These are phyloP conservation scores for Albophoma yamanashiensis DNA, from an alignment of 2,329 filamentous ascomycete species.

Conservation along the genomic window DNA sequence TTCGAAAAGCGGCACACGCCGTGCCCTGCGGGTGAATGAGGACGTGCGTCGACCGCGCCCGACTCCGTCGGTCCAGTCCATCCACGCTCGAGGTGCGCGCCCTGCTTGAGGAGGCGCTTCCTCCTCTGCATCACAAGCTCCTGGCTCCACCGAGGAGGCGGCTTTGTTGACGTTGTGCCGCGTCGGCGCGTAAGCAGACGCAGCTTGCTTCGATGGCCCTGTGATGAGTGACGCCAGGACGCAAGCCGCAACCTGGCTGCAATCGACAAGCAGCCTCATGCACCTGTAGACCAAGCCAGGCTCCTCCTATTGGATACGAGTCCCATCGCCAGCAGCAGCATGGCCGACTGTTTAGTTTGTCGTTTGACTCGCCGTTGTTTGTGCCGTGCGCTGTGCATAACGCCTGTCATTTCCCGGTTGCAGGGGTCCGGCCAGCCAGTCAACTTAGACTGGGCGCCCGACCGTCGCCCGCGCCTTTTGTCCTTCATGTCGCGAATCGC, in stretches of 20 bases:
- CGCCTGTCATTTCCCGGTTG: not conserved
- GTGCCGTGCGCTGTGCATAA: not conserved
- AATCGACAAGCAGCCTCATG: not conserved
- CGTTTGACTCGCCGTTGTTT: not conserved
- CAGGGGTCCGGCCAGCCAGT: not conserved
- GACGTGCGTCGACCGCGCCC: not conserved
- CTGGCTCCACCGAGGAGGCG: not conserved
- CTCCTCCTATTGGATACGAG: not conserved
- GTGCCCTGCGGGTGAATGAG: not conserved
- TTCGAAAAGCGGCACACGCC: not conserved
- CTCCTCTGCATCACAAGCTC: not conserved
- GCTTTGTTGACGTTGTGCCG: not conserved
- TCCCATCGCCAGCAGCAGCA: not conserved
- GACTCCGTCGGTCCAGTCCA: not conserved
- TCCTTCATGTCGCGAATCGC: not conserved
- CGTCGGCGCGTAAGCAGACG: not conserved
- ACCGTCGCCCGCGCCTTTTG: not conserved
- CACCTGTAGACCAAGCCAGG: not conserved
- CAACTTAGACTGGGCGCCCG: not conserved
- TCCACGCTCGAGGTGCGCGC: not conserved
- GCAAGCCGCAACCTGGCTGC: not conserved
- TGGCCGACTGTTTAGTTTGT: not conserved
- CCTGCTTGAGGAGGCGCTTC: not conserved
- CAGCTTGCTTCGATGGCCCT: not conserved
- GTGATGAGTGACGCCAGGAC: not conserved